Percentiles rank a stretch among this genome's conserved stretches.
phyloP scores from a whole-genome alignment of 1,284 basidiomycete species.

The Cutaneotrichosporon cutaneum region DNA sequence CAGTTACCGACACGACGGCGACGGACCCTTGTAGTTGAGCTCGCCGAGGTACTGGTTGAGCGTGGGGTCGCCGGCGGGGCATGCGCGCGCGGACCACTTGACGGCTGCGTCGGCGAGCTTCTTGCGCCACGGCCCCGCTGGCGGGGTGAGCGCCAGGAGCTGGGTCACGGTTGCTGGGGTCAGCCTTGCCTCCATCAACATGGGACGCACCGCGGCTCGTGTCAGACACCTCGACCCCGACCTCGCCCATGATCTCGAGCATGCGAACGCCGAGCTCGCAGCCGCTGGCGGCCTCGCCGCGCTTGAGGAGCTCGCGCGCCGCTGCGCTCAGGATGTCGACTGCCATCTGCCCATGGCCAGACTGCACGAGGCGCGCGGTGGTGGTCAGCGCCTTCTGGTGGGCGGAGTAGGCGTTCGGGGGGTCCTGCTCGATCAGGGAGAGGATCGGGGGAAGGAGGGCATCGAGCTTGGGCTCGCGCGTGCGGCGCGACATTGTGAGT shows the following conservation, averaged over 20 bases:
- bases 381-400: conserved; percentile 94
- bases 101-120: conserved; percentile 54
- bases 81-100: conserved; percentile 74
- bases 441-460: conserved; percentile 52
- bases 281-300: conserved; percentile 80
- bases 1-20: conserved; percentile 11
- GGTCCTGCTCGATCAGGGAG: conserved; percentile 34
- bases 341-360: conserved; percentile 73
- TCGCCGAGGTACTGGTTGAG: conserved; percentile 85
- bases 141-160: conserved; percentile 54
- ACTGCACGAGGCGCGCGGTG: conserved; percentile 76
- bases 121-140: conserved; percentile 55
- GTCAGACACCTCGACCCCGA: conserved; percentile 67
- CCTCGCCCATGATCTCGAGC: conserved; percentile 74
- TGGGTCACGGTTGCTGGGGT: conserved; percentile 50
- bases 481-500: conserved; percentile 45
- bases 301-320: conserved; percentile 77
- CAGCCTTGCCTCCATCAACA: too few species aligned
- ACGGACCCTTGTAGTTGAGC: conserved; percentile 75
- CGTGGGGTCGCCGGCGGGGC: conserved; percentile 77
- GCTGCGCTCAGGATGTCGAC: conserved; percentile 85
- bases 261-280: conserved; percentile 75
- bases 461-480: conserved; percentile 39
- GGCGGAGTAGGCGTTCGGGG: conserved; percentile 72
- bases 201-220: conserved; percentile 61